Percentiles rank a stretch among this genome's conserved stretches.
These are phyloP conservation scores for Alternaria ethzedia DNA, from an alignment of 2,329 filamentous ascomycete species.

Conservation along the genomic window DNA sequence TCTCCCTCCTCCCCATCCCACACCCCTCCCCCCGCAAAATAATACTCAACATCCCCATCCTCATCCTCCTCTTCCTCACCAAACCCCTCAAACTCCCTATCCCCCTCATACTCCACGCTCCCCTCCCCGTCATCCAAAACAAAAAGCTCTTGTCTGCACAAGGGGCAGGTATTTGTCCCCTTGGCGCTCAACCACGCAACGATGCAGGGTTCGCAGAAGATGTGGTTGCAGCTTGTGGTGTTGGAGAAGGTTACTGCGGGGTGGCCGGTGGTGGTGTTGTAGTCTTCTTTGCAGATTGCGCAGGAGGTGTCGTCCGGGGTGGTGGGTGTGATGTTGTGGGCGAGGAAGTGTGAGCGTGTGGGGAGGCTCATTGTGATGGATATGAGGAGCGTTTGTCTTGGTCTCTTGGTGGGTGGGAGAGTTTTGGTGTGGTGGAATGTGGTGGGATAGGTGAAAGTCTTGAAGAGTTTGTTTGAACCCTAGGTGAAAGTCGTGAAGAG, in stretches of 20 bases:
- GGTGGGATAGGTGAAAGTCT: background rate
- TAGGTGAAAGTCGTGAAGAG: background rate
- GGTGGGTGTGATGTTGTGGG: background rate
- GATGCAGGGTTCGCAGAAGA: constrained; percentile 3
- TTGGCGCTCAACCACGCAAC: background rate
- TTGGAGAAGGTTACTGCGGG: background rate
- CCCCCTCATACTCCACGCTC: background rate
- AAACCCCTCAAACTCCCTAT: background rate
- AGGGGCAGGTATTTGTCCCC: background rate
- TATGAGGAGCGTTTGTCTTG: background rate
- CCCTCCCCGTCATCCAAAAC: background rate
- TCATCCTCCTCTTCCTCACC: background rate
- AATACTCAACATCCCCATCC: background rate
- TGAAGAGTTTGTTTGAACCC: background rate
- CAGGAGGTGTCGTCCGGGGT: background rate
- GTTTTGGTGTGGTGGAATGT: background rate
- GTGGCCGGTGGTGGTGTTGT: background rate
- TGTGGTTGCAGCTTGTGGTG: constrained; percentile 1
- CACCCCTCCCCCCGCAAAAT: background rate
- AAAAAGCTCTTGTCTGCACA: constrained; percentile 1
- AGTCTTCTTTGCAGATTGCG: constrained; percentile 2
- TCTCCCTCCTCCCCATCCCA: background rate
- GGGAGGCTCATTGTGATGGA: background rate
- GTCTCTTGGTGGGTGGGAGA: background rate
- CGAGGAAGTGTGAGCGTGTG: background rate